phyloP scores from a whole-genome alignment of 495 filamentous ascomycete species.

The Parmelia sp. region DNA sequence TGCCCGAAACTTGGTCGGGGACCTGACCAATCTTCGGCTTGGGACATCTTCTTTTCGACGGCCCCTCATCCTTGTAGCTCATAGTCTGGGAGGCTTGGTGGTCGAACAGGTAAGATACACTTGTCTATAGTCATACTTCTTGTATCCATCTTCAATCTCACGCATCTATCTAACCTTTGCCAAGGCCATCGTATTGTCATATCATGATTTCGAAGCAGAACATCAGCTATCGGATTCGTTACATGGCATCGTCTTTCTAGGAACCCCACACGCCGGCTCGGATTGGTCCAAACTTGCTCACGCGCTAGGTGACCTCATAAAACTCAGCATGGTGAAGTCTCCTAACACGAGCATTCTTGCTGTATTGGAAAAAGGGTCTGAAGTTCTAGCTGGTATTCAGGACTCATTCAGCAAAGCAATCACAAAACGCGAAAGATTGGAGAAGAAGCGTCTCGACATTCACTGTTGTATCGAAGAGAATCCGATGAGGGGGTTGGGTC shows the following conservation, averaged over 20 bases:
- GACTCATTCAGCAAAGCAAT: not conserved
- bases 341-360: not conserved
- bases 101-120: slow-evolving; percentile 28
- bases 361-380: not conserved
- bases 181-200: not conserved
- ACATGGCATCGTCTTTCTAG: slow-evolving; percentile 37
- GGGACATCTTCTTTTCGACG: not conserved
- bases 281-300: slow-evolving; percentile 33
- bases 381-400: not conserved
- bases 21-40: slow-evolving; percentile 20
- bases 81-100: slow-evolving; percentile 33
- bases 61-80: slow-evolving; percentile 26
- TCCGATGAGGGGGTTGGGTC: not conserved
- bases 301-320: not conserved
- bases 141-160: too few species aligned
- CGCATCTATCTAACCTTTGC: not conserved
- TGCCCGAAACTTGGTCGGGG: slow-evolving; percentile 26
- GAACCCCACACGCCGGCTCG: slow-evolving; percentile 37
- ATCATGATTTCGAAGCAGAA: slow-evolving; percentile 23
- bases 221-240: slow-evolving; percentile 30
- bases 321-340: not conserved
- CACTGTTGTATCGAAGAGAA: slow-evolving; percentile 2
- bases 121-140: slow-evolving; percentile 9
- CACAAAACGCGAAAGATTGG: not conserved
- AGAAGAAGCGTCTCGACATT: not conserved